Evolutionary conservation across 2,329 filamentous ascomycete genomes (phyloP), one percentile per base, ranked within the genome.

Genomic region (Nemania sp.): DNA sequence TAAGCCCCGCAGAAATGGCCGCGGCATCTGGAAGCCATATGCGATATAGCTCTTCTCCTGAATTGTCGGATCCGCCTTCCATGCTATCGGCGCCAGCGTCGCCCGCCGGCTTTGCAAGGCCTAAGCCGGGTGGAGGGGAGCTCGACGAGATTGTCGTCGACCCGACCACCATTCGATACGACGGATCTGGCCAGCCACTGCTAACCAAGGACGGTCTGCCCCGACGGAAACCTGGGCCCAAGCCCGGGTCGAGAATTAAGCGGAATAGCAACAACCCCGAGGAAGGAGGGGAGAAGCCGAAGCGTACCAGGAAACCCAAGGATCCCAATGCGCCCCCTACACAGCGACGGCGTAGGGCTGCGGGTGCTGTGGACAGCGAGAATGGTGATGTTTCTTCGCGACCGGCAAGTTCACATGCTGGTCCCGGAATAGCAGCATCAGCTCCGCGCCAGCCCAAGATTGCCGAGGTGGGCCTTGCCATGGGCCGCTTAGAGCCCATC

Each of bases 151-250:
- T 73, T 39, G 63, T 73, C 2, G 72, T 74, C 54, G 67, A 74
- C 59, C 69, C 75, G 59, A 71, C 63, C 50, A 72, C 66, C 64
- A 74, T 68, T 63, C 67, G 59, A 59, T 75, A 67, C 66, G 73
- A 67, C 65, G 72, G 51, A 60, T 68, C 62, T 62, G 73, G 63
- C 72, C 80, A 64, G 72, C 78, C 64, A 65, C 76, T 68, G 74
- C 74, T 87, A 54, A 87, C 83, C 0, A 83, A 84, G 25, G 83
- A 84, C 53, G 84, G 84, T 11, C 70, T 85, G 6, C 83, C 84
- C 0, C 76, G 85, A 4, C 87, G 87, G 75, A 89, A 88, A 75
- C 85, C 86, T 18, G 86, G 85, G 20, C 82, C 86, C 51, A 89
- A 89, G 71, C 85, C 86, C 69, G 89, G 81, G 70, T 84, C 78